phyloP scores from a whole-genome alignment of 2,329 filamentous ascomycete genomes.

The Canariomyces notabilis region DNA sequence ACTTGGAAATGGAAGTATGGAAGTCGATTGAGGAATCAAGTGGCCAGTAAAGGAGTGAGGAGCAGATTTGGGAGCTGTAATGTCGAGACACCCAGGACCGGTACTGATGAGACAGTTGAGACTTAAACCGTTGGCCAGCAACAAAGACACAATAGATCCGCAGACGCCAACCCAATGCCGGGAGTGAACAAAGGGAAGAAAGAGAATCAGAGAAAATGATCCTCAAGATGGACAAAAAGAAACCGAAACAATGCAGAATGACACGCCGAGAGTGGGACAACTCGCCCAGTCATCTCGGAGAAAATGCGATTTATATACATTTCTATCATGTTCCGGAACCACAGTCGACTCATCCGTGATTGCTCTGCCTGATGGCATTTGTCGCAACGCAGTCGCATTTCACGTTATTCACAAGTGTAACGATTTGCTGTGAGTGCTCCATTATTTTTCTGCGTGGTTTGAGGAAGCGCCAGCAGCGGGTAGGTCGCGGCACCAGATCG shows the following conservation, averaged over 20 bases:
- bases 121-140: slow-evolving; percentile 15
- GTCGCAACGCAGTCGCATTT: not conserved
- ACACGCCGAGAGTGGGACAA: slow-evolving; percentile 3
- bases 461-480: slow-evolving; percentile 9
- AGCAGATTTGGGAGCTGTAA: no score
- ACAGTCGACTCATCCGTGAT: not conserved
- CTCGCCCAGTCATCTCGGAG: not conserved
- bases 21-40: no score
- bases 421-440: slow-evolving; percentile 15
- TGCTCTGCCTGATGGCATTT: not conserved
- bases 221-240: not conserved
- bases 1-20: not conserved
- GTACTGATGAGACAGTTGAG: no score
- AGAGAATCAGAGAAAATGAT: not conserved
- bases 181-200: slow-evolving; percentile 6
- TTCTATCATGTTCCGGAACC: not conserved
- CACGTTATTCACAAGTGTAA: not conserved
- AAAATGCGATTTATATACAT: not conserved
- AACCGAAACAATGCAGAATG: slow-evolving; percentile 4
- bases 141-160: slow-evolving; percentile 12
- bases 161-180: slow-evolving; percentile 3
- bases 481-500: not conserved
- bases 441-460: slow-evolving; percentile 7
- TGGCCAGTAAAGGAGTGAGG: not conserved
- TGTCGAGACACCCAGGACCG: no score